Evolutionary conservation across 306 rosid species (phyloP).

Genomic region (Vicia villosa): DNA sequence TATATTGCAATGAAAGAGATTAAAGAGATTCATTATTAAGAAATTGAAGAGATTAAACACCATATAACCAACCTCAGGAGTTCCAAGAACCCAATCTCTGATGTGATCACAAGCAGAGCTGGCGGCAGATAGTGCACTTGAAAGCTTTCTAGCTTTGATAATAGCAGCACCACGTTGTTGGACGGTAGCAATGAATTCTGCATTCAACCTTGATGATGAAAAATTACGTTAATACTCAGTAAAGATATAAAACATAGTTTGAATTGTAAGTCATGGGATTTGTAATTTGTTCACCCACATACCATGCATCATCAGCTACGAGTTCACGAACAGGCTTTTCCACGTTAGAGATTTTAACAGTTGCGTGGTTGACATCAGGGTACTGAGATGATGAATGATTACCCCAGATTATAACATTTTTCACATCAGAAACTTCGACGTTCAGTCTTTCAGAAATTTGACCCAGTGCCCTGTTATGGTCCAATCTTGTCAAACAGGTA

Average conservation of each 20-base stretch:
- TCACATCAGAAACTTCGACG: constrained; percentile 81
- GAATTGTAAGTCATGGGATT: not conserved
- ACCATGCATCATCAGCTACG: constrained; percentile 86
- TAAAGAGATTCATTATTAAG: not conserved
- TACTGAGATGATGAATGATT: constrained; percentile 95
- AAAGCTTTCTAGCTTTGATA: constrained; percentile 90
- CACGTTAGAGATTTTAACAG: constrained; percentile 65
- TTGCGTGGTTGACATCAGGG: constrained; percentile 97
- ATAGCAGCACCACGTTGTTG: constrained; percentile 99
- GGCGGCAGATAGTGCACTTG: constrained; percentile 97
- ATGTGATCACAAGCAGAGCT: constrained; percentile 98
- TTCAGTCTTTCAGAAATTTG: constrained; percentile 90
- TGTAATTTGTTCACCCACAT: constrained; percentile 1
- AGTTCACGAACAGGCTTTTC: constrained; percentile 81
- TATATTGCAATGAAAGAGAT: constrained; percentile 18
- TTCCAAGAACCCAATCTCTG: constrained; percentile 98
- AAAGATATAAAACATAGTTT: not conserved
- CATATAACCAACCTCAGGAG: constrained; percentile 72
- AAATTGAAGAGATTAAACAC: constrained; percentile 4
- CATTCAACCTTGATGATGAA: constrained; percentile 66
- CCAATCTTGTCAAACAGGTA: constrained; percentile 88
- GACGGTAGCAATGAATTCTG: constrained; percentile 85
- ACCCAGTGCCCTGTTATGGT: constrained; percentile 97
- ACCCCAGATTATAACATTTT: constrained; percentile 95
- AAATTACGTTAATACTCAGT: constrained; percentile 1